phyloP scores from a whole-genome alignment of 495 filamentous ascomycete species.

The Cairneyella variabilis region DNA sequence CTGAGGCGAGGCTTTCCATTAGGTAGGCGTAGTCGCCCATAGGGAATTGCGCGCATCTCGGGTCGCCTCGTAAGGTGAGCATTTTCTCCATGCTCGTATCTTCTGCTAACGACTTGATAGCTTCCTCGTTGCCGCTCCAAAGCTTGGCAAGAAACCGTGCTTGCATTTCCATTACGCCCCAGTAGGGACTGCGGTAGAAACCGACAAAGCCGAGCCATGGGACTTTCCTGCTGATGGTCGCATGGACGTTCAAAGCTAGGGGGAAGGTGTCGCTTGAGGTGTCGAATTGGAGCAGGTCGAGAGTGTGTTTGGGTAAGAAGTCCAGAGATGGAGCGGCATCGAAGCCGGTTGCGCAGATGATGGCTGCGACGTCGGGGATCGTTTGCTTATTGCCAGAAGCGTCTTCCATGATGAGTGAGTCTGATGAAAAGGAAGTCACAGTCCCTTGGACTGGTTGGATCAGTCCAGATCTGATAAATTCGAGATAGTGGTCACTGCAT shows the following conservation, averaged over 20 bases:
- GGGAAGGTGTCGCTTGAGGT: slow-evolving; percentile 56
- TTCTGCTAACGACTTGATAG: slow-evolving; percentile 13
- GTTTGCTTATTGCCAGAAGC: not conserved
- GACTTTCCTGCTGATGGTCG: slow-evolving; percentile 54
- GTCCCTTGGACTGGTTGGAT: slow-evolving; percentile 51
- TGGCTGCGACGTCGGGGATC: slow-evolving; percentile 54
- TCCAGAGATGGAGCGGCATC: slow-evolving; percentile 54
- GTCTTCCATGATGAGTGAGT: slow-evolving; percentile 9
- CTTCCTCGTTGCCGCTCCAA: slow-evolving; percentile 30
- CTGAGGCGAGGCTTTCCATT: slow-evolving; percentile 64
- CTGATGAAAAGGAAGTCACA: slow-evolving; percentile 12
- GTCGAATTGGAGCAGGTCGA: slow-evolving; percentile 51
- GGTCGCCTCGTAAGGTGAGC: slow-evolving; percentile 35
- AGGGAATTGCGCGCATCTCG: slow-evolving; percentile 59
- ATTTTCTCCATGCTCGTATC: slow-evolving; percentile 42
- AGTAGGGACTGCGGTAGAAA: slow-evolving; percentile 82
- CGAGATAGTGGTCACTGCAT: slow-evolving; percentile 65
- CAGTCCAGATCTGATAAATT: slow-evolving; percentile 63
- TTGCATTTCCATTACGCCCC: slow-evolving; percentile 86
- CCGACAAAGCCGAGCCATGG: slow-evolving; percentile 76
- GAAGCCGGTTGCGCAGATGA: slow-evolving; percentile 78
- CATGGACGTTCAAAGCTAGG: slow-evolving; percentile 63
- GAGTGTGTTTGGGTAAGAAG: slow-evolving; percentile 55
- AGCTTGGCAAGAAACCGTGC: slow-evolving; percentile 57
- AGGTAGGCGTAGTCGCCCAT: slow-evolving; percentile 79